Percentiles rank a stretch among this genome's conserved stretches.
These are phyloP conservation scores for maize (Zea mays) DNA, from an alignment of 176 grass and related monocot genomes.

Conservation along the genomic window DNA sequence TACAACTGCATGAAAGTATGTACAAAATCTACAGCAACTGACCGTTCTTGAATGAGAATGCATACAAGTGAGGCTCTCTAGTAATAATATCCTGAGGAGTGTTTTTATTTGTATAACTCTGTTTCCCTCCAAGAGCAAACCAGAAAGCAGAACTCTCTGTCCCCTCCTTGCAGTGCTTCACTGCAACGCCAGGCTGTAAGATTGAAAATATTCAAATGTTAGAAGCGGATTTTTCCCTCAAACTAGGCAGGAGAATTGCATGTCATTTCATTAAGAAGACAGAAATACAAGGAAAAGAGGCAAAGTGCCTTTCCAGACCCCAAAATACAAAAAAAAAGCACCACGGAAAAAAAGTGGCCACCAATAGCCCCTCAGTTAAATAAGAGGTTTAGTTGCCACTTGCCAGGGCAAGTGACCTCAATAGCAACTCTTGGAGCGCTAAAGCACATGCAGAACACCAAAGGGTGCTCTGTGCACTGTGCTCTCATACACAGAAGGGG, in stretches of 20 bases:
- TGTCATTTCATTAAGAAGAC: not conserved
- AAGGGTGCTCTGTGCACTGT: not conserved
- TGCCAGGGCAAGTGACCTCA: not conserved
- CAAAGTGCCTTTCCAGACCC: not conserved
- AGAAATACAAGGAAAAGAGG: not conserved
- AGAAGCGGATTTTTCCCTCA: slow-evolving; percentile 2
- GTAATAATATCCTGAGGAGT: slow-evolving; percentile 55
- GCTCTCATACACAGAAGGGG: not conserved
- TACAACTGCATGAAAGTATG: slow-evolving; percentile 10
- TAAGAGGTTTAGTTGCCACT: not conserved
- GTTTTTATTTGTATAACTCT: slow-evolving; percentile 73
- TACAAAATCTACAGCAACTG: slow-evolving; percentile 30
- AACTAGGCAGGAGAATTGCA: not conserved
- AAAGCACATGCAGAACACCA: not conserved
- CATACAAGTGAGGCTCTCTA: slow-evolving; percentile 90
- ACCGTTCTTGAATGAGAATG: slow-evolving; percentile 90
- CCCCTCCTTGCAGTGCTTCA: slow-evolving; percentile 94
- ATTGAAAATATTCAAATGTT: slow-evolving; percentile 44
- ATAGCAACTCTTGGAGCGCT: not conserved
- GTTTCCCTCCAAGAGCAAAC: slow-evolving; percentile 96
- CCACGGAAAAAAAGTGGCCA: not conserved
- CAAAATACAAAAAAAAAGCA: not conserved
- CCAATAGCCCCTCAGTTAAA: not conserved
- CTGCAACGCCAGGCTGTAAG: slow-evolving; percentile 66
- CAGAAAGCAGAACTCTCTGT: slow-evolving; percentile 98